Evolutionary conservation across 2,329 filamentous ascomycete species (phyloP).

Genomic region (Exutisphaerella laricina): DNA sequence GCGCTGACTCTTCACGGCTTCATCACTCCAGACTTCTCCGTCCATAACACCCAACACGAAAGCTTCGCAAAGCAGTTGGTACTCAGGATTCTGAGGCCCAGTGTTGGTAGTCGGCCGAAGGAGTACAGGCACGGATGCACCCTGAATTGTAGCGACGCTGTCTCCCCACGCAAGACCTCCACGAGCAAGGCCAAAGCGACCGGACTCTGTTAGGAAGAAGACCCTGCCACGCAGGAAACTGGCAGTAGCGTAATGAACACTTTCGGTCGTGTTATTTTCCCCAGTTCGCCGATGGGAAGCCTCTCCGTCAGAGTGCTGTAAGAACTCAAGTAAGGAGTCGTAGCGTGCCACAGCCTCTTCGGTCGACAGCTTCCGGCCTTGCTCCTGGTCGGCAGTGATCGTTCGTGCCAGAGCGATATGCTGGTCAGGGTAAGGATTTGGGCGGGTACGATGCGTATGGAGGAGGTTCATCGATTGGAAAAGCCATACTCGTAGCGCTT

Average conservation of each 20-base stretch:
- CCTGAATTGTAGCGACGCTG: constrained; percentile 11
- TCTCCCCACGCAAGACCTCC: constrained; percentile 15
- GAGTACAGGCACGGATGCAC: constrained; percentile 16
- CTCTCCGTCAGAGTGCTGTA: constrained; percentile 7
- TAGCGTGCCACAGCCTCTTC: constrained; percentile 15
- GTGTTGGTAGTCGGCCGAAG: constrained; percentile 10
- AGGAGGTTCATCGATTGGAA: constrained; percentile 14
- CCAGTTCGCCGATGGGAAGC: background rate
- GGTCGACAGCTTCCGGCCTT: constrained; percentile 7
- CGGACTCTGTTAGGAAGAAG: constrained; percentile 18
- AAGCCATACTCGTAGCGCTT: constrained; percentile 14
- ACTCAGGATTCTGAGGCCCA: constrained; percentile 6
- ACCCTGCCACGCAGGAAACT: constrained; percentile 19
- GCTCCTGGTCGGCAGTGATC: constrained; percentile 17
- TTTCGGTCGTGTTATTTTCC: constrained; percentile 8
- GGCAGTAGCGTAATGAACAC: constrained; percentile 6
- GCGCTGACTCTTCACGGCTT: no score
- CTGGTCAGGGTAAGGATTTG: constrained; percentile 12
- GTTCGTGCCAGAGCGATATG: constrained; percentile 15
- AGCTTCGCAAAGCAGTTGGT: constrained; percentile 13
- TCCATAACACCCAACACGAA: constrained; percentile 19
- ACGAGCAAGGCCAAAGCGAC: constrained; percentile 16
- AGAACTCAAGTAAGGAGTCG: constrained; percentile 13
- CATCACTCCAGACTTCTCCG: constrained; percentile 13
- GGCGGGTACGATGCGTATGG: constrained; percentile 12